Base-by-base conservation (phyloP, 2,329 filamentous ascomycete genomes). In the Sporothrix mexicana region DNA sequence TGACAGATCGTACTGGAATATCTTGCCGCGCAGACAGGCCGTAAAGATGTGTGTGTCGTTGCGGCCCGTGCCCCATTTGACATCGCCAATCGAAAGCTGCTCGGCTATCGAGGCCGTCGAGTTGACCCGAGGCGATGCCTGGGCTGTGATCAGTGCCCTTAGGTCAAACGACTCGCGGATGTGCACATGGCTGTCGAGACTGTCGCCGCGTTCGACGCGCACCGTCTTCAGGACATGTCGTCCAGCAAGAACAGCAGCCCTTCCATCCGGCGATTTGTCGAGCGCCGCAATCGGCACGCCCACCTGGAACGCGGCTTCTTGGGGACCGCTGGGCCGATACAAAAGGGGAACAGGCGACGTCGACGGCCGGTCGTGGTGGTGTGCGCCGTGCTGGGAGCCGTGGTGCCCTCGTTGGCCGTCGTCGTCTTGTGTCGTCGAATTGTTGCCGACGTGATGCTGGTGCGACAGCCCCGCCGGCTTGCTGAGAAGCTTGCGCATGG, bases 21-120 rank as follows among this genome's bases (percentile, higher is more conserved):
- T 90, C 79, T 88, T 88, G 77, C 89, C 89, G 74, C 87, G 89
- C 68, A 87, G 86, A 77, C 88, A 90, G 2, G 89, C 89, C 0
- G 89, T 91, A 76, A 90, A 88, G 71, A 91, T 85, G 51, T 84
- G 86, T 15, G 85, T 84, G 74, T 85, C 84, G 72, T 82, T 83
- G 43, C 86, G 83, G 25, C 78, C 79, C 0, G 77, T 82, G 7
- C 83, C 83, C 85, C 89, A 89, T 78, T 88, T 89, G 68, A 89
- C 88, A 74, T 90, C 88, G 76, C 87, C 86, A 75, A 91, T 90
- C 49, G 88, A 90, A 67, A 91, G 83, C 79, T 91, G 88, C 74
- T 91, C 89, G 66, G 83, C 78, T 8, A 80, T 80, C 0, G 83
- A 80, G n/a, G 79, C 78, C 1, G 78, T 75, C 2, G 79, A 80